Evolutionary conservation across 192 early-diverging fungal species (phyloP), one percentile per base, ranked within the genome.

Genomic region (Phlyctochytrium arcticum): DNA sequence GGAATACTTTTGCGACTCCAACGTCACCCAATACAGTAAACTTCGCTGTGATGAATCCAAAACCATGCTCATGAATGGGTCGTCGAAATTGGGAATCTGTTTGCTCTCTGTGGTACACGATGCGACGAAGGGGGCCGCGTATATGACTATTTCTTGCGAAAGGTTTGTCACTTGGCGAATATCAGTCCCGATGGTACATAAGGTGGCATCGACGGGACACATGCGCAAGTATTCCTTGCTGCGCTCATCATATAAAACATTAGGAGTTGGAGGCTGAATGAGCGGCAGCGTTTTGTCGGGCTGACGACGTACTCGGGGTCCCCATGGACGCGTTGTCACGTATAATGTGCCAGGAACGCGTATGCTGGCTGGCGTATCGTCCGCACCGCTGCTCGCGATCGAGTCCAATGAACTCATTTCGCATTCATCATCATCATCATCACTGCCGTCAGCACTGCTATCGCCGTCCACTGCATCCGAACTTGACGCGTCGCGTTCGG

Each of bases 21-120:
- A 42, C 21, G 57, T 35, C 8, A 42, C 31, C 21, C 12, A n/a
- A 44, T 26, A 39, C 6, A n/a, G 26, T 27, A 58, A 36, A 4
- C 57, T 30, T 35, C 57, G 15, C 5, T 58, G 36, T 15, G 57
- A 58, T 6, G 57, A 23, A n/a, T 58, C 57, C n/a, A 35, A 58
- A 0, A 58, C 57, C 57, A 58, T 58, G 8, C 34, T 35, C 15
- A 58, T 27, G 36, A 58, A 58, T 12, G 57, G 57, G 39, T 58
- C 57, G 35, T 58, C 57, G 24, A 42, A 37, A 15, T 23, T 19
- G 9, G 36, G 36, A 31, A 58, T 58, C 36, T 31, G 17, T 0
- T 31, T 36, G 23, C 23, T 37, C 17, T 36, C 57, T 31, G 21
- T 19, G 17, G 57, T 15, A 39, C 39, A 36, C 5, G 57, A 5